Base-by-base conservation (phyloP, 305 asterid genomes). In the Fraxinus baroniana region DNA sequence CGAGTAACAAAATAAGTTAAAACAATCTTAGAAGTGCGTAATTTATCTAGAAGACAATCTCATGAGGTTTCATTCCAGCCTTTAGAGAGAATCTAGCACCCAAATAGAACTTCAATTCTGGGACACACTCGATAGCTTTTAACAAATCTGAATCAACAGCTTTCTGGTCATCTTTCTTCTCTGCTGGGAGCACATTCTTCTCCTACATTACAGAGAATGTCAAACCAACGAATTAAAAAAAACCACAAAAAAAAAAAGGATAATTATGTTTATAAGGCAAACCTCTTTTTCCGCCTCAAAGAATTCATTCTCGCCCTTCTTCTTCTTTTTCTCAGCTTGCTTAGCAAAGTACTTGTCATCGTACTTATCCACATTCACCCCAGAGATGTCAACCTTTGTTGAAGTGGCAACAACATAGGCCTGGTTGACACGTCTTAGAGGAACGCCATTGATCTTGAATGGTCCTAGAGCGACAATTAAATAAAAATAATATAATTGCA, bases 261-360 rank as follows among this genome's bases (percentile, higher is more conserved):
- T 26, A 26, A 0, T 26, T 26, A 26, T 26, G 0, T 26, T 26
- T 26, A 26, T 26, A 26, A 26, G 30, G 30, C 0, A 20, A 57
- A 89, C 92, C 89, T 86, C 85, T 83, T 89, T 89, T 76, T 89
- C 91, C 17, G 86, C 55, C 76, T 87, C 92, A 17, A 89, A 87
- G 83, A 89, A 89, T 80, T 89, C 91, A 24, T 83, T 83, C 78
- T 87, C 91, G 0, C 86, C 86, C 78, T 89, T 89, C 55, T 83
- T 82, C 37, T 85, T 86, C 82, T 84, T 86, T 36, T 83, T 86
- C 80, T 83, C 92, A 33, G 52, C 88, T 57, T 81, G 84, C 84
- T 86, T 89, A 26, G 85, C 89, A 5, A 89, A 89, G 83, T 86
- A 89, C 77, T 87, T 86, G 81, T 89, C 92, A 39, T 89, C 86